phyloP scores from a whole-genome alignment of 73 alveolate genomes.

The Symbiodinium natans region DNA sequence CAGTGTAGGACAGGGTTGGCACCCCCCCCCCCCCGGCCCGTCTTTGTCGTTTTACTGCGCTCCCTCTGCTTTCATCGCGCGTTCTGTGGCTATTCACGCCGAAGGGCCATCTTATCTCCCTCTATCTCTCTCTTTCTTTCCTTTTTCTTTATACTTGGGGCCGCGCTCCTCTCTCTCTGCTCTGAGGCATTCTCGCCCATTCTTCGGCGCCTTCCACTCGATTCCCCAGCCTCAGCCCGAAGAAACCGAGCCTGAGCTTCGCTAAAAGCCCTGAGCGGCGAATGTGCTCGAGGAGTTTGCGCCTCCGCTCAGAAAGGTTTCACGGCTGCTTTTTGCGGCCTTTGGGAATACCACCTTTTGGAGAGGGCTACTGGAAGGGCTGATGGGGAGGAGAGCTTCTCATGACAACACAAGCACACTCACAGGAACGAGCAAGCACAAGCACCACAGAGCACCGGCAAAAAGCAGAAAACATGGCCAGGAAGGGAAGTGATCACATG shows the following conservation, averaged over 20 bases:
- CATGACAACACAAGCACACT: no score
- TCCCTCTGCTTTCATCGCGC: no score
- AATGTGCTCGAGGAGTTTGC: conserved; percentile 61
- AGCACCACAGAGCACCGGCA: no score
- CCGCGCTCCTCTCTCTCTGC: neutral
- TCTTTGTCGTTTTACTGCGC: no score
- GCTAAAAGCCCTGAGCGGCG: conserved; percentile 61
- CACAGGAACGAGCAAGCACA: no score
- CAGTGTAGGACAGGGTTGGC: no score
- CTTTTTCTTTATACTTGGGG: neutral
- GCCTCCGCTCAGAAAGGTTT: neutral
- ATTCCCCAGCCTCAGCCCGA: conserved; percentile 26
- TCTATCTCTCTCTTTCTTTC: neutral
- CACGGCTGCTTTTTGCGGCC: no score
- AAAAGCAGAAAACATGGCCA: no score
- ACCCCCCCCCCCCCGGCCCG: no score
- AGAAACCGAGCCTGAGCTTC: conserved; percentile 54
- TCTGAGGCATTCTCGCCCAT: neutral
- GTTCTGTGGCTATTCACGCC: neutral
- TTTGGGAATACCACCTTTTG: neutral
- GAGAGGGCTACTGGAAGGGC: neutral
- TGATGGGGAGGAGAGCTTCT: neutral
- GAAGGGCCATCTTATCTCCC: neutral
- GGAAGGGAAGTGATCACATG: no score
- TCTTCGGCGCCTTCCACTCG: neutral